Percentiles rank a stretch among this genome's conserved stretches.
Evolutionary conservation across 805 yeast genomes (phyloP).

Genomic region (Spathaspora hagerdaliae): DNA sequence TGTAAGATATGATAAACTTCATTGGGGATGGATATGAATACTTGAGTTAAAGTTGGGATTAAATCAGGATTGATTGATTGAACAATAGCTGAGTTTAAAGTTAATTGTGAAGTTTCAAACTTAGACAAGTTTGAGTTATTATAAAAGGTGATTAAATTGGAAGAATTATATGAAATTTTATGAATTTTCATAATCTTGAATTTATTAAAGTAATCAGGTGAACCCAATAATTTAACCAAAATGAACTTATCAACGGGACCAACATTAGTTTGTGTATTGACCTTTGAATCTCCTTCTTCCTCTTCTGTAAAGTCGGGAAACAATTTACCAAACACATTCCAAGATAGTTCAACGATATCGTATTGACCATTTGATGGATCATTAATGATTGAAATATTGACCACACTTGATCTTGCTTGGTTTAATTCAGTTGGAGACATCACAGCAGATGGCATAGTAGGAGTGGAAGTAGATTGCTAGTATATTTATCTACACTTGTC

Average conservation of each 20-base stretch:
- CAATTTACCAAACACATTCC: constrained; percentile 28
- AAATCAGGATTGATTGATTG: constrained; percentile 25
- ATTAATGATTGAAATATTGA: constrained; percentile 27
- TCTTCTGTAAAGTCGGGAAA: constrained; percentile 20
- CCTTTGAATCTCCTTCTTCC: not conserved
- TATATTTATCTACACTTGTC: not conserved
- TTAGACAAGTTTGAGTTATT: constrained; percentile 31
- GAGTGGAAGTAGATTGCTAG: not conserved
- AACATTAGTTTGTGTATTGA: not conserved
- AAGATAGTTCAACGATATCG: constrained; percentile 29
- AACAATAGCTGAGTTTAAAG: constrained; percentile 37
- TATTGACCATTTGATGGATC: constrained; percentile 22
- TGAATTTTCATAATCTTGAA: constrained; percentile 34
- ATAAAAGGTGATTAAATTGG: constrained; percentile 32
- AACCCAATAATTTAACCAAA: constrained; percentile 34
- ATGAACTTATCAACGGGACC: constrained; percentile 17
- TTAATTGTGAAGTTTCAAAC: constrained; percentile 35
- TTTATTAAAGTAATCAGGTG: constrained; percentile 31
- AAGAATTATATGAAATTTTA: constrained; percentile 22
- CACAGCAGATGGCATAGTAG: not conserved
- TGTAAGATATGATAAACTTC: constrained; percentile 34
- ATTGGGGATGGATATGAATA: constrained; percentile 46
- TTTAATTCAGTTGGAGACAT: not conserved
- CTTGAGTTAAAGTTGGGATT: constrained; percentile 39
- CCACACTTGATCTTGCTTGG: constrained; percentile 17